Conservation (phyloP, 352 stramenopile genomes). For the Globisporangium iwayamae region DNA sequence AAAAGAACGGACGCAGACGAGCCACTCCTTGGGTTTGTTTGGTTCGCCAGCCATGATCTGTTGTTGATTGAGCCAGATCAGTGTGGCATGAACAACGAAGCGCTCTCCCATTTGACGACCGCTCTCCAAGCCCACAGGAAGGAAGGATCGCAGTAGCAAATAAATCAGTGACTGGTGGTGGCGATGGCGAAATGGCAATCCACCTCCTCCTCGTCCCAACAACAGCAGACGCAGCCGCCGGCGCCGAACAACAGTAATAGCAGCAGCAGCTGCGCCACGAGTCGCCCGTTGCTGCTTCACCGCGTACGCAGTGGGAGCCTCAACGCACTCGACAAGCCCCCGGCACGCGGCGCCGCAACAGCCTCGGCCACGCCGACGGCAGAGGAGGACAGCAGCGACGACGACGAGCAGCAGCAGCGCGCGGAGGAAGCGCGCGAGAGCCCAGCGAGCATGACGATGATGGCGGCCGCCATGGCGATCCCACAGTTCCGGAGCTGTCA, state of each 20-base stretch:
- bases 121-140: constrained; percentile 8
- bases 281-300: constrained; percentile 6
- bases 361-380: neutral
- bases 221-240: neutral
- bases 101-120: constrained; percentile 12
- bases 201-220: neutral
- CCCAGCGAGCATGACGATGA: constrained; percentile 3
- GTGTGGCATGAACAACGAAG: too few relatives aligned
- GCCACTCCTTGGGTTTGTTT: neutral
- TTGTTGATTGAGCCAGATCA: too few relatives aligned
- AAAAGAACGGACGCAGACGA: constrained; percentile 6
- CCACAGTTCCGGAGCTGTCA: constrained; percentile 48
- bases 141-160: neutral
- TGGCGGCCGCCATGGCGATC: constrained; percentile 26
- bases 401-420: neutral
- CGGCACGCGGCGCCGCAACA: neutral
- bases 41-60: neutral
- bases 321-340: constrained; percentile 13
- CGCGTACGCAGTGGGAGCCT: constrained; percentile 17
- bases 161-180: neutral
- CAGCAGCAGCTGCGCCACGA: constrained; percentile 1
- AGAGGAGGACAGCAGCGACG: neutral
- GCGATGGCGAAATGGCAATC: constrained; percentile 17
- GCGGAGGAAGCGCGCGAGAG: neutral
- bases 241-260: neutral